Evolutionary conservation across 208 protist genomes (phyloP).

Genomic region (Dictyostelium gargantuum): DNA sequence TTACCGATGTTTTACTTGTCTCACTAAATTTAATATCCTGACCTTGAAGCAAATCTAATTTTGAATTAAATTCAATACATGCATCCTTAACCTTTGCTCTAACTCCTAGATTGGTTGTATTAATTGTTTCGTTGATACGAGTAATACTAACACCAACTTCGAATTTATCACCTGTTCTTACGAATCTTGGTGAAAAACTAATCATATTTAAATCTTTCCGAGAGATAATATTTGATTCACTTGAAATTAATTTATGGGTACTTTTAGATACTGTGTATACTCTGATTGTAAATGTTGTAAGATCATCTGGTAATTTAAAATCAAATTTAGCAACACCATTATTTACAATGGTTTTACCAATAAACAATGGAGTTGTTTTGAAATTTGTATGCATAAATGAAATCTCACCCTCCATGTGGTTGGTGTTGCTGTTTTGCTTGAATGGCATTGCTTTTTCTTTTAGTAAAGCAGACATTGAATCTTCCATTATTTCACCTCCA

Average conservation of each 20-base stretch:
- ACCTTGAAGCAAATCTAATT: not conserved
- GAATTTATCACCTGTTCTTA: constrained; percentile 20
- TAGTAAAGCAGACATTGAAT: no score
- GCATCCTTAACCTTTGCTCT: not conserved
- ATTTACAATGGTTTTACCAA: not conserved
- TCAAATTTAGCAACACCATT: not conserved
- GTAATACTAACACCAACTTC: constrained; percentile 6
- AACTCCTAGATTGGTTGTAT: not conserved
- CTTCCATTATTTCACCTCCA: no score
- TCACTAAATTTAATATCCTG: not conserved
- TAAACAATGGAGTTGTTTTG: constrained; percentile 19
- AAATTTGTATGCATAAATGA: not conserved
- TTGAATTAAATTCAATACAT: not conserved
- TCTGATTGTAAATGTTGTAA: constrained; percentile 20
- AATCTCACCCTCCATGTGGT: no score
- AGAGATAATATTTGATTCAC: not conserved
- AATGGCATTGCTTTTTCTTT: no score
- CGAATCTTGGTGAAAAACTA: constrained; percentile 35
- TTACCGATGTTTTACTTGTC: not conserved
- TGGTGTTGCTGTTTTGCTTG: no score
- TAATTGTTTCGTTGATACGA: not conserved
- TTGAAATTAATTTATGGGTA: not conserved
- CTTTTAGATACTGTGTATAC: not conserved
- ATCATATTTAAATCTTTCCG: constrained; percentile 17
- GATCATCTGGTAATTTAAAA: constrained; percentile 24